Base-by-base conservation (phyloP, 1,284 basidiomycete genomes). In the Melampsora abietis-canadensis region DNA sequence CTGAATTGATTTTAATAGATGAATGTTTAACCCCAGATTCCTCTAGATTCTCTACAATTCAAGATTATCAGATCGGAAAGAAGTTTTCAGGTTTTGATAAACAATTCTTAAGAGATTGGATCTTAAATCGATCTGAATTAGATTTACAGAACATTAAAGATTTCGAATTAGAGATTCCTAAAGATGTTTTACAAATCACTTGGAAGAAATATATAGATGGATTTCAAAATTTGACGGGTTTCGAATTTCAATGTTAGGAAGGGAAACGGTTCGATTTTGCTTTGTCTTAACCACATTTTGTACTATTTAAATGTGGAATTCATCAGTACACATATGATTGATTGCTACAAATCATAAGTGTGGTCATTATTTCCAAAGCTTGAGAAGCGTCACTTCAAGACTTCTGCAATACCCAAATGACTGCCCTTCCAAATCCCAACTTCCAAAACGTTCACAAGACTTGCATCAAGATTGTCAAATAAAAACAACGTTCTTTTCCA, bases 21-120 rank as follows among this genome's bases (percentile, higher is more conserved):
- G 95, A 99, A 81, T 88, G 92, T 19, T 87, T 99, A 68, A 98
- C 96, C 0, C 94, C 95, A 6, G 96, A 98, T 83, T 96, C 93
- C 27, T 97, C 94, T 21, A 87, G 95, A 54, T 99, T 98, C 85
- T 98, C 96, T 95, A 89, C 92, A 0, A 85, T 88, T 0, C 85
- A 84, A 15, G 86, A 84, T 2, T 98, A 96, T 83, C 83, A 84
- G 51, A 85, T 88, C 2, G 95, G 95, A 10, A 85, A 86, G 73
- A 81, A 88, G 0, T 95, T 97, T 83, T 87, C 89, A 24, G 93
- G 92, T 80, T 98, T 96, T 80, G 96, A 98, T 83, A 98, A 99
- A 85, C 95, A 99, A 83, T 97, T 91, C 81, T 84, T 98, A 61
- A 85, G 96, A 47, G 94, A 98, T 82, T 94, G 93, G 90, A 84